Percentiles rank a stretch among this genome's conserved stretches.
Evolutionary conservation across 163 green algal species (phyloP).

Genomic region (Coccomyxa subellipsoidea): DNA sequence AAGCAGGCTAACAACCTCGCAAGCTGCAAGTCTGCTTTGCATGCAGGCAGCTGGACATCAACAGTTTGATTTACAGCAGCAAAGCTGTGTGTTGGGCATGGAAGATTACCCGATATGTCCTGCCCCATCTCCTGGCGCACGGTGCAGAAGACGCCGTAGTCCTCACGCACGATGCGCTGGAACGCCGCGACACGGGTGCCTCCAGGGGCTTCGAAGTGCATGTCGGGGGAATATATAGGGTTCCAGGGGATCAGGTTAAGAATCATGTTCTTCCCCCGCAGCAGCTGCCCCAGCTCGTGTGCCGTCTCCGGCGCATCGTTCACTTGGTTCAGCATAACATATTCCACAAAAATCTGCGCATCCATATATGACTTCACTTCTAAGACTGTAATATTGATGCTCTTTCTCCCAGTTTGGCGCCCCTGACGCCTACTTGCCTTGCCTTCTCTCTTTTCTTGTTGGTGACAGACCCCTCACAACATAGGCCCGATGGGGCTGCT

Average conservation of each 20-base stretch:
- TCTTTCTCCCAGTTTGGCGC: too few species aligned
- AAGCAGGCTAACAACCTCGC: too few species aligned
- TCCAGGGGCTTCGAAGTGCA: slow-evolving; percentile 47
- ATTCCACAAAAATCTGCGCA: slow-evolving; percentile 82
- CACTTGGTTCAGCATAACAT: slow-evolving; percentile 86
- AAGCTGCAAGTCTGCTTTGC: too few species aligned
- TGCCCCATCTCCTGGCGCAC: slow-evolving; percentile 91
- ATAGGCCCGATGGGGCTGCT: too few species aligned
- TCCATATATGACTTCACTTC: too few species aligned
- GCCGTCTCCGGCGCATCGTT: slow-evolving; percentile 82
- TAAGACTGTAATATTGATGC: too few species aligned
- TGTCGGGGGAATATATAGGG: slow-evolving; percentile 47
- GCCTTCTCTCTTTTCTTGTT: too few species aligned
- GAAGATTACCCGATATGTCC: slow-evolving; percentile 66
- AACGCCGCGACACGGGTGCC: slow-evolving; percentile 54
- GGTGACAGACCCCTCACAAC: too few species aligned
- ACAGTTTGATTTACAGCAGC: too few species aligned
- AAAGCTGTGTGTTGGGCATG: too few species aligned
- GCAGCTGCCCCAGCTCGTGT: slow-evolving; percentile 80
- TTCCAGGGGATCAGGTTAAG: slow-evolving; percentile 90
- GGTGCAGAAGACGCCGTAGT: slow-evolving; percentile 76
- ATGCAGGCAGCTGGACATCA: too few species aligned
- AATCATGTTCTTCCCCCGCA: slow-evolving; percentile 54
- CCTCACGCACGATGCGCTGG: slow-evolving; percentile 58
- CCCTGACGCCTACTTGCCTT: too few species aligned